These are phyloP conservation scores for Thraustochytrium aureum DNA, from an alignment of 352 stramenopile genomes.

Conservation along the genomic window DNA sequence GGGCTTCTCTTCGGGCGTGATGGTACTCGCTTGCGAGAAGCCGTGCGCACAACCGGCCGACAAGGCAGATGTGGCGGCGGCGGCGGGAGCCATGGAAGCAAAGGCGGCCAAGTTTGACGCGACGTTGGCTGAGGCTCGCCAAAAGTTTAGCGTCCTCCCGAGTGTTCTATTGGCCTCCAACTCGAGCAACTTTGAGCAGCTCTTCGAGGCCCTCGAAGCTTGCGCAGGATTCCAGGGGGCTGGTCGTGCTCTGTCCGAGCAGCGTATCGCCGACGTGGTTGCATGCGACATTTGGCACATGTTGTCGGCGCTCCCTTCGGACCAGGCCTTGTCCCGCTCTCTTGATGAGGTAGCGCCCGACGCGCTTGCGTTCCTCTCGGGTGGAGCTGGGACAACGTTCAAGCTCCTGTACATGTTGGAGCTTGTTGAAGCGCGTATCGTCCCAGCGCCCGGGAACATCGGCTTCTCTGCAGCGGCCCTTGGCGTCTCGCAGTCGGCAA, in stretches of 20 bases:
- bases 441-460: not conserved
- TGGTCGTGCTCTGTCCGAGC: not conserved
- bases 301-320: conserved; percentile 27
- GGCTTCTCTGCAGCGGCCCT: too few relatives aligned
- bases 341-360: not conserved
- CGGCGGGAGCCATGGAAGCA: too few relatives aligned
- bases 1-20: conserved; percentile 22
- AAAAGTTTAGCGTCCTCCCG: conserved; percentile 20
- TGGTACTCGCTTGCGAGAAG: conserved; percentile 17
- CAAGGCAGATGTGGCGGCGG: not conserved
- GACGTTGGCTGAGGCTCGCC: not conserved
- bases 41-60: conserved; percentile 1
- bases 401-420: conserved; percentile 49
- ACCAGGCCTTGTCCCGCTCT: not conserved
- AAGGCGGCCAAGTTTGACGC: too few relatives aligned
- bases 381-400: not conserved
- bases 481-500: too few relatives aligned
- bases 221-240: not conserved
- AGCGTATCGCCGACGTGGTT: not conserved
- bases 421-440: conserved; percentile 12
- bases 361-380: not conserved
- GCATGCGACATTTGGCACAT: conserved; percentile 14
- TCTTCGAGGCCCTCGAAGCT: conserved; percentile 12
- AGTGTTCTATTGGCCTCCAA: conserved; percentile 21
- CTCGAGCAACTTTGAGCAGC: conserved; percentile 7